Percentiles rank a stretch among this genome's conserved stretches.
Conservation (phyloP, 495 filamentous ascomycete species). For the Penicillium maclennaniae region DNA sequence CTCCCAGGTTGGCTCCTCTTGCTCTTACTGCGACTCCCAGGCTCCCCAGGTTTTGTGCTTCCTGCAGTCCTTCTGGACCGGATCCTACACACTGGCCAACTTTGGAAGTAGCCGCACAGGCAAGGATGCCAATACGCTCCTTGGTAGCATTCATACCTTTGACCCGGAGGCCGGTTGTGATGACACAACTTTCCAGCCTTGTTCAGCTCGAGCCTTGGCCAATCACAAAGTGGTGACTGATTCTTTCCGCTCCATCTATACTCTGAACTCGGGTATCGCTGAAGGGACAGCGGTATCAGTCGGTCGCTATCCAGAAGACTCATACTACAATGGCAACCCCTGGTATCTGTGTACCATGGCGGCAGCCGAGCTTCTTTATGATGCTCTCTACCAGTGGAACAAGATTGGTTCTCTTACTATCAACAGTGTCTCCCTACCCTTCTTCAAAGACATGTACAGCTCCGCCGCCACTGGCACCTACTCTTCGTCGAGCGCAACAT, state of each 20-base stretch:
- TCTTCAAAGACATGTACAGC: conserved; percentile 54
- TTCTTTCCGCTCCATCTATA: conserved; percentile 56
- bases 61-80: conserved; percentile 63
- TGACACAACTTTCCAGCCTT: conserved; percentile 55
- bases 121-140: conserved; percentile 59
- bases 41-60: conserved; percentile 59
- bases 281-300: conserved; percentile 52
- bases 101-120: conserved; percentile 49
- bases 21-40: conserved; percentile 48
- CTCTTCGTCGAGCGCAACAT: conserved; percentile 40
- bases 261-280: conserved; percentile 50
- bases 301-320: conserved; percentile 68
- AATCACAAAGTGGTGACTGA: conserved; percentile 64
- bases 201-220: conserved; percentile 56
- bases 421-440: conserved; percentile 49
- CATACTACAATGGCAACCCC: conserved; percentile 64
- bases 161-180: conserved; percentile 53
- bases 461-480: conserved; percentile 50
- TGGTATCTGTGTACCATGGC: conserved; percentile 65
- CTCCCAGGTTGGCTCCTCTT: conserved; percentile 36
- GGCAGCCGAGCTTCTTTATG: conserved; percentile 64
- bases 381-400: conserved; percentile 59
- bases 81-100: conserved; percentile 55
- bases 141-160: conserved; percentile 61
- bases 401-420: conserved; percentile 47